Percentiles rank a stretch among this genome's conserved stretches.
These are phyloP conservation scores for Calycina herbarum DNA, from an alignment of 2,329 filamentous ascomycete species.

Conservation along the genomic window DNA sequence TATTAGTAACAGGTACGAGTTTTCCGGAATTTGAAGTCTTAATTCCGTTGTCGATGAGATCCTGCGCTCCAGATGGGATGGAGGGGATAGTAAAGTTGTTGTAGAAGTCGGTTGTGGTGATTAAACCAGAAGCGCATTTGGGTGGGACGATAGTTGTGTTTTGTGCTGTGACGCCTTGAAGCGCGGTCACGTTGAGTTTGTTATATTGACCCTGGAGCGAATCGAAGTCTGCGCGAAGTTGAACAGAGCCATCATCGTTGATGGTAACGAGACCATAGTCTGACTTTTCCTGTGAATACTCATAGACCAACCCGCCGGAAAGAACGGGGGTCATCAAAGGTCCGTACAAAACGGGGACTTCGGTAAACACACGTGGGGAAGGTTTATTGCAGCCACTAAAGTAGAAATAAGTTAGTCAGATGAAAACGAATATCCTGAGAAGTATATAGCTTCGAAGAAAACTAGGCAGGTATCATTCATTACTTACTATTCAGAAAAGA, in stretches of 20 bases:
- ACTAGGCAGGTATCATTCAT: background rate
- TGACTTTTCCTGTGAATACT: constrained; percentile 72
- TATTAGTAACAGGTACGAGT: constrained; percentile 58
- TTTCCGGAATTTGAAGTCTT: constrained; percentile 62
- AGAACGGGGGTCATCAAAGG: constrained; percentile 66
- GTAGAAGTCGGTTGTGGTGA: constrained; percentile 67
- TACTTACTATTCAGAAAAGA: constrained; percentile 69
- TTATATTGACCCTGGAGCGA: constrained; percentile 74
- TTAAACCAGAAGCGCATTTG: constrained; percentile 65
- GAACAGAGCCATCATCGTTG: constrained; percentile 55
- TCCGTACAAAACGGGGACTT: constrained; percentile 72
- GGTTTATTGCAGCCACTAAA: constrained; percentile 68
- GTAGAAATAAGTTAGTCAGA: no score
- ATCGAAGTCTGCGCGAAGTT: constrained; percentile 65
- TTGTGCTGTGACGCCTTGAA: constrained; percentile 63
- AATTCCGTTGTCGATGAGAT: constrained; percentile 77
- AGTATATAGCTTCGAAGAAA: background rate
- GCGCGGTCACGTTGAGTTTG: constrained; percentile 67
- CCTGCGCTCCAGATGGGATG: constrained; percentile 65
- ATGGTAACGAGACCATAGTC: constrained; percentile 65
- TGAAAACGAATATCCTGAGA: no score
- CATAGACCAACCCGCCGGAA: constrained; percentile 78
- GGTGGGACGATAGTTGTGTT: constrained; percentile 57
- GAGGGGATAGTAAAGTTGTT: constrained; percentile 76
- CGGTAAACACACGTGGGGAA: constrained; percentile 71